Percentiles rank a stretch among this genome's conserved stretches.
Evolutionary conservation across 441 rosid genomes (phyloP).

Genomic region (Gossypium davidsonii): DNA sequence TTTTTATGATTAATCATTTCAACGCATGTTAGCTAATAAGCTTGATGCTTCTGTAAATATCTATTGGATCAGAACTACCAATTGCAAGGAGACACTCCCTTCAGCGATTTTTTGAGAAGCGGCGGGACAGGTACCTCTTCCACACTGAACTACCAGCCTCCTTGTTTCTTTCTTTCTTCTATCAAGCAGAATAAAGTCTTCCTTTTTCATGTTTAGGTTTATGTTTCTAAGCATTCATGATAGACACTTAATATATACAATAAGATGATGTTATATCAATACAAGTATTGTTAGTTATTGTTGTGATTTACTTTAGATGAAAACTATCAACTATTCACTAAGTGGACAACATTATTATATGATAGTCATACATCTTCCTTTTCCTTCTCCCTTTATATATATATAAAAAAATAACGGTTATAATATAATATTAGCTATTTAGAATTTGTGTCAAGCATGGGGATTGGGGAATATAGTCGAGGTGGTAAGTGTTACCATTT

Average conservation of each 20-base stretch:
- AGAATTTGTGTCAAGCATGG: not conserved
- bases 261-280: not conserved
- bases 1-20: not conserved
- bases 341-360: too few relatives aligned
- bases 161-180: not conserved
- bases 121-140: slow-evolving; percentile 65
- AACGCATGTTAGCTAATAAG: not conserved
- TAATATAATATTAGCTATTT: not conserved
- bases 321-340: not conserved
- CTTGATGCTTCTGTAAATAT: slow-evolving; percentile 9
- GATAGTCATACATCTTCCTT: too few relatives aligned
- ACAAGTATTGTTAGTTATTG: not conserved
- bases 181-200: not conserved
- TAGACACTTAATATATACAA: not conserved
- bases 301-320: not conserved
- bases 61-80: slow-evolving; percentile 54
- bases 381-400: too few relatives aligned
- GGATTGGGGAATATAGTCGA: not conserved
- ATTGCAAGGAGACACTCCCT: slow-evolving; percentile 85
- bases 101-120: slow-evolving; percentile 82
- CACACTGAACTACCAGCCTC: not conserved
- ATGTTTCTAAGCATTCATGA: not conserved
- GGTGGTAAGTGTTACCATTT: not conserved
- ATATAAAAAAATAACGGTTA: too few relatives aligned
- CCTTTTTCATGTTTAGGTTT: not conserved